phyloP scores from a whole-genome alignment of 2,329 filamentous ascomycete genomes.

The Fusarium miscanthi region DNA sequence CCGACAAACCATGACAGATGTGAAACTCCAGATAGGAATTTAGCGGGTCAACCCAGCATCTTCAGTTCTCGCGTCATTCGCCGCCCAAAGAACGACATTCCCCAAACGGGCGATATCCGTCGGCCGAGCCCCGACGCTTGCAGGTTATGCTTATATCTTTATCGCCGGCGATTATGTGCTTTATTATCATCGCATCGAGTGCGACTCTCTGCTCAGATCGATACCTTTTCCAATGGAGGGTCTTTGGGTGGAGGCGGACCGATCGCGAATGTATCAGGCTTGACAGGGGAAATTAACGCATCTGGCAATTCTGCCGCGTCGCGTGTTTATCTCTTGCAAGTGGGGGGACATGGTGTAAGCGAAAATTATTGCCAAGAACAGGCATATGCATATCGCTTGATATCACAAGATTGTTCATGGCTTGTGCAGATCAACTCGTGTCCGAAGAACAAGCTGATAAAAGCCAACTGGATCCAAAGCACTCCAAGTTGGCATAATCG shows the following conservation, averaged over 20 bases:
- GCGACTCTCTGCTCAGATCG: neutral
- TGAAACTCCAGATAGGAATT: slow-evolving; percentile 25
- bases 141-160: slow-evolving; percentile 26
- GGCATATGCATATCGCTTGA: neutral
- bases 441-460: neutral
- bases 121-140: slow-evolving; percentile 28
- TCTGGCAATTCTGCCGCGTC: neutral
- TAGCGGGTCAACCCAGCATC: slow-evolving; percentile 25
- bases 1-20: slow-evolving; percentile 1
- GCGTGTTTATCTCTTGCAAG: neutral
- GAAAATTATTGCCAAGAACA: neutral
- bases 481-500: too few relatives aligned
- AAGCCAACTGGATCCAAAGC: neutral
- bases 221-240: neutral
- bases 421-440: neutral
- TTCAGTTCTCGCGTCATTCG: slow-evolving; percentile 40
- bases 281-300: neutral
- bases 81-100: slow-evolving; percentile 37
- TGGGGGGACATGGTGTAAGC: neutral
- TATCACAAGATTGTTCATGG: neutral
- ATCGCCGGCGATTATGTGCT: neutral
- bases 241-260: neutral
- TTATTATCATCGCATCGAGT: neutral
- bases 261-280: neutral
- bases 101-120: slow-evolving; percentile 28